Evolutionary conservation across 2,329 filamentous ascomycete genomes (phyloP).

Genomic region (Trichothecium sympodiale): DNA sequence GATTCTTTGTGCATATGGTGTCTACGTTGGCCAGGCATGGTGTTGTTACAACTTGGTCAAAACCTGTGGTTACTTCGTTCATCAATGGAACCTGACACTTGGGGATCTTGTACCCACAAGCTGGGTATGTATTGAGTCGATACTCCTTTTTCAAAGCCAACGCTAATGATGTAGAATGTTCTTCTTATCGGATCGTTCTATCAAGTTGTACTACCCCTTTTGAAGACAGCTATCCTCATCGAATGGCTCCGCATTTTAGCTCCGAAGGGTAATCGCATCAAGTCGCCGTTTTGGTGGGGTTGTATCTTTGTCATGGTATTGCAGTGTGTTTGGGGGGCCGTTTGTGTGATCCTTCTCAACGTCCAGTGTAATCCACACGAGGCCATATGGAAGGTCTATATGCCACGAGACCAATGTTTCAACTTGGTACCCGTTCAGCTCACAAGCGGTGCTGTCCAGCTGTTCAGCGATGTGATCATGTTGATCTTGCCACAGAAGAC

Average conservation of each 20-base stretch:
- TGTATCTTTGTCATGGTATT: conserved; percentile 17
- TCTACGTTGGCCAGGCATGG: conserved; percentile 12
- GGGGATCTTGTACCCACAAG: conserved; percentile 13
- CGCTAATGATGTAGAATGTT: too few species aligned
- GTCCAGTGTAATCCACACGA: conserved; percentile 20
- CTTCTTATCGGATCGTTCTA: conserved; percentile 23
- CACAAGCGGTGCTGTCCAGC: conserved; percentile 18
- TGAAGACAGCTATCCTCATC: conserved; percentile 29
- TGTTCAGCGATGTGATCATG: conserved; percentile 16
- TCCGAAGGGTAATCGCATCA: conserved; percentile 9
- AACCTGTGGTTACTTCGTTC: conserved; percentile 23
- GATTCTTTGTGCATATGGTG: conserved; percentile 2
- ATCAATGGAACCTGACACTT: conserved; percentile 19
- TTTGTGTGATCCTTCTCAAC: conserved; percentile 19
- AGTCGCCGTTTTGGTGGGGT: conserved; percentile 22
- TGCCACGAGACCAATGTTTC: conserved; percentile 18
- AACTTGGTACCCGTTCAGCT: conserved; percentile 15
- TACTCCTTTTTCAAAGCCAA: too few species aligned
- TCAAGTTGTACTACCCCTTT: conserved; percentile 21
- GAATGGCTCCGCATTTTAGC: conserved; percentile 30
- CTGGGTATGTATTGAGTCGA: conserved; percentile 13
- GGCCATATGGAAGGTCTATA: conserved; percentile 20
- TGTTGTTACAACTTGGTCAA: conserved; percentile 13
- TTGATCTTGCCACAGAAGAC: conserved; percentile 17
- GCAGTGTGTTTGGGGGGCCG: conserved; percentile 17